Evolutionary conservation across 495 filamentous ascomycete species (phyloP), one percentile per base, ranked within the genome.

Genomic region (Aspergillus indologenus): DNA sequence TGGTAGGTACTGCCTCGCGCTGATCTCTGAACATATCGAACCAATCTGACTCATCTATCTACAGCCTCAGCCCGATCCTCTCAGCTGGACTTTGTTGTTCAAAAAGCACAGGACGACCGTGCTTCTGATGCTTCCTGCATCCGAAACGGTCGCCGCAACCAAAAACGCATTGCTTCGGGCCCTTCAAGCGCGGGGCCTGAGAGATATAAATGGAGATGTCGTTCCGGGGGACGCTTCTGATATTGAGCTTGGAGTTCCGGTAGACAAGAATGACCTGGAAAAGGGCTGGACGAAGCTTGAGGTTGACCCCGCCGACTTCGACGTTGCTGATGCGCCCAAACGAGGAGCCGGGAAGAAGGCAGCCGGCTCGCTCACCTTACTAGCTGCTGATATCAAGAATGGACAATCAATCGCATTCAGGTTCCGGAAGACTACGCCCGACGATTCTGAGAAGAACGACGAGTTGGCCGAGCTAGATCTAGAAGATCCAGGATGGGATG

Each of bases 21-120:
- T 60, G 3, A 44, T 43, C 43, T 61, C 8, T 4, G 34, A 18
- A 23, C 22, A 7, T 15, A n/a, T 11, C 19, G n/a, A 29, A 3
- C 19, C 50, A 18, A 45, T 45, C 50, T 60, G 58, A 54, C n/a
- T n/a, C 50, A 45, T 22, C 34, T 21, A 40, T 6, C 5, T 49
- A 58, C 60, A 72, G 68, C 56, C 68, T 22, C 70, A 70, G 18
- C 40, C 63, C 45, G 70, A 77, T 55, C 63, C 76, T 17, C 54
- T 68, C 18, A 77, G 83, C 26, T 77, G 83, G 72, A 91, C 89
- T 12, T 70, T 96, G 42, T 83, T 87, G 23, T 84, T 96, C 71
- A 96, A 96, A 65, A 79, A 88, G 72, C 85, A 88, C 71, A 88
- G 84, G 57, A 86, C 85, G 56, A 96, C 90, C 23, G 77, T 96